Evolutionary conservation across 2,329 filamentous ascomycete genomes (phyloP).

Genomic region (Bisporella sp.): DNA sequence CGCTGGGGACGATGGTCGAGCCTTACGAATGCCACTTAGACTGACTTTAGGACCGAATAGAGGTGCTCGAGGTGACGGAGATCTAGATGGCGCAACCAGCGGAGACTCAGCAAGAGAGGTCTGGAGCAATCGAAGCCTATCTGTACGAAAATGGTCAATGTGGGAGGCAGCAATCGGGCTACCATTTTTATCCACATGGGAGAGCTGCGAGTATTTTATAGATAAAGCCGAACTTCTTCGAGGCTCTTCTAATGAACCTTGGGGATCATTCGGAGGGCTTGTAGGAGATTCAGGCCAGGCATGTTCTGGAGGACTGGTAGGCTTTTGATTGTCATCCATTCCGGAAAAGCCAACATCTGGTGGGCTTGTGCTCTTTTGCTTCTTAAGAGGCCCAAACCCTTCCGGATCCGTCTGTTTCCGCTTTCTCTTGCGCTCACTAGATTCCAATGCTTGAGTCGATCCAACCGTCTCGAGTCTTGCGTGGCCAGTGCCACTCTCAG

Average conservation of each 20-base stretch:
- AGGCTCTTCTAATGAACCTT: neutral
- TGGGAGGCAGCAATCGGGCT: conserved; percentile 16
- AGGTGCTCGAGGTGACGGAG: neutral
- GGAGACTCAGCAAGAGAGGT: neutral
- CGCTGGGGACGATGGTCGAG: conserved; percentile 17
- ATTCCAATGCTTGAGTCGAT: neutral
- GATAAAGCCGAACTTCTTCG: neutral
- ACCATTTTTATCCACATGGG: conserved; percentile 21
- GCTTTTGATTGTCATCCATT: neutral
- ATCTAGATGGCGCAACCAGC: no score
- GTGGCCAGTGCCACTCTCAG: neutral
- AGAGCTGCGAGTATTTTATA: conserved; percentile 15
- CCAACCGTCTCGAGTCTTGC: neutral
- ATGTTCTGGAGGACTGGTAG: neutral
- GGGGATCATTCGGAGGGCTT: neutral
- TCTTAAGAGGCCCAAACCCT: neutral
- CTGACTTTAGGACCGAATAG: conserved; percentile 15
- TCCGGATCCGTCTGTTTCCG: neutral
- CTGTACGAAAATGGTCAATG: conserved; percentile 12
- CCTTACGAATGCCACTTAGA: conserved; percentile 17
- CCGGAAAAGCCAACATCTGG: neutral
- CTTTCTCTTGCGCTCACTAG: neutral
- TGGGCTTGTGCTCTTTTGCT: neutral
- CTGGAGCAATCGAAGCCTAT: neutral
- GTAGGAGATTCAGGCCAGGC: neutral